These are phyloP conservation scores for Cubamyces sp. DNA, from an alignment of 768 basidiomycete genomes.

Conservation along the genomic window DNA sequence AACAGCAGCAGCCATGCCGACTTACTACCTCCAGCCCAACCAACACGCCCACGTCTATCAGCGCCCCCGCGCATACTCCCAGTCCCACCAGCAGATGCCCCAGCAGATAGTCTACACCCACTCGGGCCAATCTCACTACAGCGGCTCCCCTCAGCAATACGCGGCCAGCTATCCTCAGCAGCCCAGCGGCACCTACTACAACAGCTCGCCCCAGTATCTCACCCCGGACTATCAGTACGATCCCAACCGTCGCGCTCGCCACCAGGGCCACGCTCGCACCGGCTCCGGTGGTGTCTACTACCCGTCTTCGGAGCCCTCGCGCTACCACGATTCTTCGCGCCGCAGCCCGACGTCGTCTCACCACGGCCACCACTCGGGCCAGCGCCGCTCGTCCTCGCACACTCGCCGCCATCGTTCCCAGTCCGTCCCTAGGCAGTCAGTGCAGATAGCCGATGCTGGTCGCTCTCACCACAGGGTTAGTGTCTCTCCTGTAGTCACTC, in stretches of 20 bases:
- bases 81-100: conserved; percentile 27
- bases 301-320: conserved; percentile 19
- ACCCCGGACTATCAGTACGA: conserved; percentile 20
- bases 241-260: conserved; percentile 26
- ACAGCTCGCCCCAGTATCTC: conserved; percentile 21
- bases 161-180: conserved; percentile 17
- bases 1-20: conserved; percentile 21
- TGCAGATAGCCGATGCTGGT: conserved; percentile 11
- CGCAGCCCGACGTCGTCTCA: conserved; percentile 11
- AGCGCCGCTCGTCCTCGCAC: conserved; percentile 28
- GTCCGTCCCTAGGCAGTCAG: conserved; percentile 12
- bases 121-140: conserved; percentile 15
- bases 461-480: conserved; percentile 22
- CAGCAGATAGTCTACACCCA: conserved; percentile 30
- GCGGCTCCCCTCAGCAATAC: conserved; percentile 17
- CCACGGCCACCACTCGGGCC: conserved; percentile 15
- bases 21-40: conserved; percentile 34
- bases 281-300: conserved; percentile 25
- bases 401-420: conserved; percentile 26
- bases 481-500: not conserved
- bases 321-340: conserved; percentile 12
- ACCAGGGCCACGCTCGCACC: conserved; percentile 24
- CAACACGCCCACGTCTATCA: conserved; percentile 26
- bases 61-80: conserved; percentile 30
- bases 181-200: conserved; percentile 22